Base-by-base conservation (phyloP, 192 early-diverging fungal species). In the Phycomyces nitens region DNA sequence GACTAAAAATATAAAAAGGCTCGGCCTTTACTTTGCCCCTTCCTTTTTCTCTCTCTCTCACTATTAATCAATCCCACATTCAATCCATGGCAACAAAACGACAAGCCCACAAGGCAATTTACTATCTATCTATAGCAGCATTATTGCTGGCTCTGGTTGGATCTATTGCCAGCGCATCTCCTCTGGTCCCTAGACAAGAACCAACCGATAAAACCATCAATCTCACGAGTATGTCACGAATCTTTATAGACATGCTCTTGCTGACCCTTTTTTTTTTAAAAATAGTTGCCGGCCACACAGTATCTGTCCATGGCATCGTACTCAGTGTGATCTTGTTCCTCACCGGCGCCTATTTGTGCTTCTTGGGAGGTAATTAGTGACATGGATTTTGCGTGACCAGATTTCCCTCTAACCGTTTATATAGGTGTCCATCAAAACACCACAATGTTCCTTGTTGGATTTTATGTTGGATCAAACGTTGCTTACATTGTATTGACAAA, bases 361-460 rank as follows among this genome's bases (percentile, higher is more conserved):
- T 73, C 38, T 24, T 58, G 15, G 71, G 71, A 59, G 71, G 66
- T 69, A 69, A 56, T 55, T 66, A 22, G 5, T 27, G 26, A 34
- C 29, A 34, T 34, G 29, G 29, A 34, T 2, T 34, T 7, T 7
- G 4, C 26, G 8, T 10, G 24, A 11, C 26, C 15, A n/a, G 22
- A 3, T n/a, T 1, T 56, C 16, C n/a, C 26, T 1, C 26, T 56
- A 34, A 26, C 54, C n/a, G 24, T 56, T 11, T 18, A 24, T 34
- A 5, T 8, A 69, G 66, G 71, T 54, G 65, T 73, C 18, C 66
- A 64, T 52, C 71, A 73, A 51, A 56, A 68, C 21, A 40, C 88
- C 9, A 83, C 89, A n/a, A 71, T 93, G 29, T 91, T 92, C 66
- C 66, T 94, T 58, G 79, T 83, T 9, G 93, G 93, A 3, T 91